Evolutionary conservation across 371 early-diverging fungal genomes (phyloP).

Genomic region (Phascolomyces articulosus): DNA sequence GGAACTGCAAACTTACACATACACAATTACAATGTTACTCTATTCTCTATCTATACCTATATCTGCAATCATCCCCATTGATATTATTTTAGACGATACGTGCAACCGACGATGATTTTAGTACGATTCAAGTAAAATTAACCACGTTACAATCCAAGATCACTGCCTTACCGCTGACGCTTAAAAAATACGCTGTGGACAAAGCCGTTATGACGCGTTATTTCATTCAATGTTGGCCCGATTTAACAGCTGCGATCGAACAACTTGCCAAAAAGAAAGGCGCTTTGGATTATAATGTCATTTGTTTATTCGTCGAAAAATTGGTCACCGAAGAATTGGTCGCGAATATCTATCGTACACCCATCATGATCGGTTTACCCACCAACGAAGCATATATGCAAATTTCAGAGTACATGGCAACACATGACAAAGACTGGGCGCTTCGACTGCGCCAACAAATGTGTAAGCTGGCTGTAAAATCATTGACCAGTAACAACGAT

Average conservation of each 20-base stretch:
- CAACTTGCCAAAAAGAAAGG: conserved; percentile 16
- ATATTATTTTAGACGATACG: conserved; percentile 26
- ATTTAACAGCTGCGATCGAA: conserved; percentile 30
- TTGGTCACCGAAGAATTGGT: conserved; percentile 36
- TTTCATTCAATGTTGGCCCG: conserved; percentile 29
- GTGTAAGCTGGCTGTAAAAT: conserved; percentile 33
- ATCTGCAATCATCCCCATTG: no score
- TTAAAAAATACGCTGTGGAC: conserved; percentile 37
- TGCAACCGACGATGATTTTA: conserved; percentile 48
- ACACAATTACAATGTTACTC: no score
- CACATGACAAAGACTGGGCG: conserved; percentile 32
- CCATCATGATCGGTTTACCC: conserved; percentile 35
- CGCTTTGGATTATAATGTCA: conserved; percentile 22
- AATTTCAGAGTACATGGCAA: conserved; percentile 38
- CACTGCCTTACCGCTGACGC: conserved; percentile 36
- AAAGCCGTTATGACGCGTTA: conserved; percentile 23
- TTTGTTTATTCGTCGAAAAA: conserved; percentile 45
- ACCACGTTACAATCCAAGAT: conserved; percentile 44
- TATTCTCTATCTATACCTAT: no score
- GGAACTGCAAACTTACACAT: no score
- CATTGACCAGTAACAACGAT: conserved; percentile 23
- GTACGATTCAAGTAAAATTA: conserved; percentile 39
- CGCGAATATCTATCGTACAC: conserved; percentile 29
- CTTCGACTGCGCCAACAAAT: conserved; percentile 47
- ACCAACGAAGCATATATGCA: conserved; percentile 40